These are phyloP conservation scores for Lenwebbia sp. DNA, from an alignment of 345 rosid genomes.

Conservation along the genomic window DNA sequence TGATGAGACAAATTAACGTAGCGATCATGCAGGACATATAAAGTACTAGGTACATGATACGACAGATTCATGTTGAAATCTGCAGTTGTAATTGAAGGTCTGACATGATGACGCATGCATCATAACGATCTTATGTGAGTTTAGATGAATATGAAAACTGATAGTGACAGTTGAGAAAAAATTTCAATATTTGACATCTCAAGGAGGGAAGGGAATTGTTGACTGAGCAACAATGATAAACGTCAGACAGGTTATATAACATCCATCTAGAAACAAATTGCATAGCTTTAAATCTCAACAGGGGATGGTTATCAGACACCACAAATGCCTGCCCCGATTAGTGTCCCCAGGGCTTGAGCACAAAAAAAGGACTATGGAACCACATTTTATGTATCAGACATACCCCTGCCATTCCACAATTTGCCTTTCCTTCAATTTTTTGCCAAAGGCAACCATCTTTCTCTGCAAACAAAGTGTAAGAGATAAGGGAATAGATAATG, in stretches of 20 bases:
- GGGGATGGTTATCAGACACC: not conserved
- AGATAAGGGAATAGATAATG: not conserved
- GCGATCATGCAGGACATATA: not conserved
- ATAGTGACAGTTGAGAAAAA: not conserved
- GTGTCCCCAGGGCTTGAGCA: not conserved
- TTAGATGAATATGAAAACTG: not conserved
- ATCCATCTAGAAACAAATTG: not conserved
- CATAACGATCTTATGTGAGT: not conserved
- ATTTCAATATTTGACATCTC: not conserved
- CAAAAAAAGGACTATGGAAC: not conserved
- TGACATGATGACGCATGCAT: not conserved
- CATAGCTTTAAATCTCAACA: not conserved
- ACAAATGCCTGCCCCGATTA: not conserved
- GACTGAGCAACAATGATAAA: not conserved
- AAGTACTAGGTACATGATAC: not conserved
- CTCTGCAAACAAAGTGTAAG: conserved; percentile 4
- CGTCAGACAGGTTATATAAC: not conserved
- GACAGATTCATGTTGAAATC: not conserved
- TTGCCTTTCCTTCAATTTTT: conserved; percentile 75
- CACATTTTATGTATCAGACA: not conserved
- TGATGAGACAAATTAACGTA: not conserved
- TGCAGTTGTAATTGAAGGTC: not conserved
- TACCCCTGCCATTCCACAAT: conserved; percentile 83
- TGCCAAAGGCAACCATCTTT: conserved; percentile 91
- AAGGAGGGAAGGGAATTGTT: not conserved